Evolutionary conservation across 1,284 basidiomycete species (phyloP).

Genomic region (Jaminaea rosea): DNA sequence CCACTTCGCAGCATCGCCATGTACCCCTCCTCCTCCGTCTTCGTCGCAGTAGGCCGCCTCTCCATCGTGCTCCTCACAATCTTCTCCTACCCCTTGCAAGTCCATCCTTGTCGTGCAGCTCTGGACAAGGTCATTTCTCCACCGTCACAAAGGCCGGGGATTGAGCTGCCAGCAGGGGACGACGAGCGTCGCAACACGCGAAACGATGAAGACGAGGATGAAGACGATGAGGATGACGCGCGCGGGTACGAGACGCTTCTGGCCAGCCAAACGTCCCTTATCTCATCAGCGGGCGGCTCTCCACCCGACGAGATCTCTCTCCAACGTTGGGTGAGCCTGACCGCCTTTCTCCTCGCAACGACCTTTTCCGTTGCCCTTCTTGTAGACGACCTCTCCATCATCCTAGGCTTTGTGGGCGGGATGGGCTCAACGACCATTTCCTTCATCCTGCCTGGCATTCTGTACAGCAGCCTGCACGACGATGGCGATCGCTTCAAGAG

Average conservation of each 20-base stretch:
- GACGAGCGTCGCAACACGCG: conserved; percentile 4
- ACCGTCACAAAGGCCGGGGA: background rate
- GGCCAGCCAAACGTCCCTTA: background rate
- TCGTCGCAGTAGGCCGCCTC: conserved; percentile 84
- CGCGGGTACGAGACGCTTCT: background rate
- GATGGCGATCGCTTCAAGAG: background rate
- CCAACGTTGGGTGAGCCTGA: conserved; percentile 16
- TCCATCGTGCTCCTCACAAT: conserved; percentile 74
- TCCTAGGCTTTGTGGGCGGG: conserved; percentile 78
- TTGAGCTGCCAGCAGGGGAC: background rate
- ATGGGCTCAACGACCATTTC: conserved; percentile 93
- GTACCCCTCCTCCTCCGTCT: conserved; percentile 82
- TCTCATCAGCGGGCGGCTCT: background rate
- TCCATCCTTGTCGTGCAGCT: conserved; percentile 80
- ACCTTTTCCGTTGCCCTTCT: conserved; percentile 33
- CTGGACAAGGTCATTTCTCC: conserved; percentile 71
- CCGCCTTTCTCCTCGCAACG: conserved; percentile 27
- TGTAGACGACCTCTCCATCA: conserved; percentile 43
- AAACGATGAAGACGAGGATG: conserved; percentile 8
- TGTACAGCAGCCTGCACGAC: background rate
- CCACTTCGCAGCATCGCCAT: conserved; percentile 23
- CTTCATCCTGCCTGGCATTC: conserved; percentile 59
- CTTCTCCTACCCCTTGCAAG: conserved; percentile 54
- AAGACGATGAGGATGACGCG: conserved; percentile 12
- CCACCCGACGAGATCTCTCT: conserved; percentile 10